phyloP scores from a whole-genome alignment of 345 rosid genomes.

The Orychophragmus violaceus region DNA sequence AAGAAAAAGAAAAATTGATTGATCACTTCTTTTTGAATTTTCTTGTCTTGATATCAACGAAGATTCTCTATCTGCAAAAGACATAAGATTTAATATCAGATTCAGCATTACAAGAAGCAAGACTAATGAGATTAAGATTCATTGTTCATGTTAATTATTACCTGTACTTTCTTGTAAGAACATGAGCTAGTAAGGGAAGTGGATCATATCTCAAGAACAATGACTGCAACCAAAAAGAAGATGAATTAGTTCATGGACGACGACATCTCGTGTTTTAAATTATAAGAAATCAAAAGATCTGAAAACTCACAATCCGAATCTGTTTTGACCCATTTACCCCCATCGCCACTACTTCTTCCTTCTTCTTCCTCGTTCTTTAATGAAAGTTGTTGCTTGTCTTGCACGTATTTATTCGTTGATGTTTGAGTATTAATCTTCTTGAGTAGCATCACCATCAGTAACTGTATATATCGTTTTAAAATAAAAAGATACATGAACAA shows the following conservation, averaged over 20 bases:
- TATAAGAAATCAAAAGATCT: neutral
- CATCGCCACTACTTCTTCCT: conserved; percentile 40
- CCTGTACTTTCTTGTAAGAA: conserved; percentile 15
- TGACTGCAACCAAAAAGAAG: conserved; percentile 43
- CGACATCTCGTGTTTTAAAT: neutral
- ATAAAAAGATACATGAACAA: neutral
- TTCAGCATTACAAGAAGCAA: neutral
- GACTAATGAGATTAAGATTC: neutral
- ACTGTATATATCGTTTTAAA: conserved; percentile 32
- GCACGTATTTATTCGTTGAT: conserved; percentile 43
- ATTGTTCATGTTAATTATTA: neutral
- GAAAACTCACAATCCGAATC: conserved; percentile 80
- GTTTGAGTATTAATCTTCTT: conserved; percentile 66
- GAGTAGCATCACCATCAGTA: conserved; percentile 69
- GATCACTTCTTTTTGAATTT: conserved; percentile 9
- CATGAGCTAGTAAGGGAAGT: neutral
- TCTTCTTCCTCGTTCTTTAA: conserved; percentile 35
- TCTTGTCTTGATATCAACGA: conserved; percentile 12
- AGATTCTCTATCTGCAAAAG: conserved; percentile 24
- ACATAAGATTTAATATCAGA: neutral
- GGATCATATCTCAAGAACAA: conserved; percentile 67
- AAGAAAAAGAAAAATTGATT: conserved; percentile 11
- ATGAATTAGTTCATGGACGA: neutral
- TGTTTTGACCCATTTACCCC: conserved; percentile 32
- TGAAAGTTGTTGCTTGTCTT: conserved; percentile 29